A percentile compares a stretch with the other conserved stretches of the same genome.
Conservation (phyloP, 1,284 basidiomycete species). For the Trametes polyzona region DNA sequence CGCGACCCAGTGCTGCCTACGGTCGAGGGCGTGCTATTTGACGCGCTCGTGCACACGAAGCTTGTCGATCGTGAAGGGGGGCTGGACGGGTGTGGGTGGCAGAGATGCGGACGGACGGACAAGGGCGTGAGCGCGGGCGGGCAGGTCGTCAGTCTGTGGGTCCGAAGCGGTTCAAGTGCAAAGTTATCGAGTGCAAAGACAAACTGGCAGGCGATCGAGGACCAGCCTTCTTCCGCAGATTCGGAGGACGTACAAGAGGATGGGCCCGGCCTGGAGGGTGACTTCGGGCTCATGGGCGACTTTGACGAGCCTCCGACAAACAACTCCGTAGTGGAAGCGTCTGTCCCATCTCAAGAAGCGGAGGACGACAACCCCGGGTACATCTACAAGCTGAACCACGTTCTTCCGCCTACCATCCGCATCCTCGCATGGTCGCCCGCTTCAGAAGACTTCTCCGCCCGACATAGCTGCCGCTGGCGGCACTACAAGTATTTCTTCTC, state of each 20-base stretch:
- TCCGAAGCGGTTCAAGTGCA: conserved; percentile 62
- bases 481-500: conserved; percentile 99
- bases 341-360: conserved; percentile 27
- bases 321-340: no score
- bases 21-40: conserved; percentile 88
- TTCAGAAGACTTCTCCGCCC: conserved; percentile 78
- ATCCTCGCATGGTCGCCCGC: conserved; percentile 97
- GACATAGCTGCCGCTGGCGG: conserved; percentile 85
- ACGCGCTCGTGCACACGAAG: conserved; percentile 76
- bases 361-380: conserved; percentile 72
- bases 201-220: background rate
- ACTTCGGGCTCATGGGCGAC: conserved; percentile 32
- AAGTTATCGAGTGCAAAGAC: background rate
- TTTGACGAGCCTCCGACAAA: conserved; percentile 37
- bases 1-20: conserved; percentile 78
- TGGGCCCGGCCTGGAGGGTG: conserved; percentile 32
- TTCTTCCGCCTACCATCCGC: conserved; percentile 89
- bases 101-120: conserved; percentile 93
- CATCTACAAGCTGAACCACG: conserved; percentile 82
- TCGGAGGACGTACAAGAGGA: conserved; percentile 1
- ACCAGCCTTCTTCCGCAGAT: background rate
- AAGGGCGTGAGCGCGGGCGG: conserved; percentile 93
- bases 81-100: conserved; percentile 88
- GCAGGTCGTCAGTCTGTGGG: conserved; percentile 93
- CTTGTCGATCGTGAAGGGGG: conserved; percentile 78